Conservation (phyloP, 73 alveolate species). For the Paraurostyla sp. region DNA sequence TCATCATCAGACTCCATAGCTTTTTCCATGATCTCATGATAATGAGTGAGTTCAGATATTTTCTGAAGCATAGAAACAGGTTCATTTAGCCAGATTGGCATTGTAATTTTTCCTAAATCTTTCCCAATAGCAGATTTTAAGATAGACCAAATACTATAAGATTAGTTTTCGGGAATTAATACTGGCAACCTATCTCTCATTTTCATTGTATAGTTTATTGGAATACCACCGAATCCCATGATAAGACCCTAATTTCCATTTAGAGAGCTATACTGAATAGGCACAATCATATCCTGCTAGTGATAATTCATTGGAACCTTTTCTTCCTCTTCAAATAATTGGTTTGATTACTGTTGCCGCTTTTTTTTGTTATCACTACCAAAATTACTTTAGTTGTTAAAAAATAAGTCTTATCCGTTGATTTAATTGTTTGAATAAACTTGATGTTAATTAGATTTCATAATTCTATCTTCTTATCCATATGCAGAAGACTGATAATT, state of each 20-base stretch:
- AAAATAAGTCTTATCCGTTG: background rate
- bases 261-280: background rate
- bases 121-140: constrained; percentile 66
- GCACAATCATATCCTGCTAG: background rate
- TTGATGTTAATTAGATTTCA: background rate
- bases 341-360: background rate
- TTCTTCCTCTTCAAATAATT: constrained; percentile 21
- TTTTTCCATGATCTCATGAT: constrained; percentile 79
- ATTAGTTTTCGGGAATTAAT: constrained; percentile 44
- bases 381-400: too few species aligned
- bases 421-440: background rate
- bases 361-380: background rate
- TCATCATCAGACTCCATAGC: constrained; percentile 86
- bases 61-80: constrained; percentile 96
- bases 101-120: constrained; percentile 77
- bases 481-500: background rate
- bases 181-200: constrained; percentile 56
- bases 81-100: constrained; percentile 95
- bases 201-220: background rate
- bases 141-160: constrained; percentile 64
- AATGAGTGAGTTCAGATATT: constrained; percentile 90
- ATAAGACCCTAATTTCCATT: background rate
- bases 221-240: constrained; percentile 36
- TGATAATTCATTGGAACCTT: background rate
- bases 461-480: background rate